phyloP scores from a whole-genome alignment of 768 basidiomycete genomes.

The Hypholoma sublateritium region DNA sequence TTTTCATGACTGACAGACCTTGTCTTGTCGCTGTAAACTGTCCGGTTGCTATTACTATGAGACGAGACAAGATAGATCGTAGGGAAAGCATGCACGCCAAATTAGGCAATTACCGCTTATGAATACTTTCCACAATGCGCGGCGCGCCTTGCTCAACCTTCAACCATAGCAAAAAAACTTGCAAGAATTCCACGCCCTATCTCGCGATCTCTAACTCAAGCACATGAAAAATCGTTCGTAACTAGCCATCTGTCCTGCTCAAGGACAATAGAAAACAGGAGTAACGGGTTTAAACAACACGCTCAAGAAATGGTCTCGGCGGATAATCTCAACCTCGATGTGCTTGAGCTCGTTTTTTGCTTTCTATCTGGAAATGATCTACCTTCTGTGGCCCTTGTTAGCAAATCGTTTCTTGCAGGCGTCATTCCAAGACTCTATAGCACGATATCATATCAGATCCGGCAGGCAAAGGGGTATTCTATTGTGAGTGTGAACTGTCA shows the following conservation, averaged over 20 bases:
- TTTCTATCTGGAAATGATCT: constrained; percentile 57
- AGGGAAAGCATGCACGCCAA: neutral
- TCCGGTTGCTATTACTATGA: no score
- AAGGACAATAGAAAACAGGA: no score
- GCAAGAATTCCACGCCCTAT: no score
- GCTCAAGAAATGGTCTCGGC: constrained; percentile 54
- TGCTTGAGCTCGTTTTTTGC: constrained; percentile 66
- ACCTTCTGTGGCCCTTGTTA: constrained; percentile 61
- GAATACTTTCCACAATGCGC: neutral
- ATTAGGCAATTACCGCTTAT: neutral
- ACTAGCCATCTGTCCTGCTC: no score
- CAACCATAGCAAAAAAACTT: no score
- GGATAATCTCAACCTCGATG: constrained; percentile 70
- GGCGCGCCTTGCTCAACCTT: no score
- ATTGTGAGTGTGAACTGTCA: constrained; percentile 37
- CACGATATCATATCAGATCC: constrained; percentile 50
- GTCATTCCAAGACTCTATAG: constrained; percentile 65
- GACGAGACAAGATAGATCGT: no score
- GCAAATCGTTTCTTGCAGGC: constrained; percentile 61
- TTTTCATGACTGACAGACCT: no score
- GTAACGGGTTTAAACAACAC: neutral
- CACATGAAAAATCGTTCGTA: no score
- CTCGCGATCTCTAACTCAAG: no score
- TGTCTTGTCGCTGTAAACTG: no score
- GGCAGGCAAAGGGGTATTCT: constrained; percentile 59